These are phyloP conservation scores for Kodamaea ohmeri DNA, from an alignment of 1,139 yeast species.

Conservation along the genomic window DNA sequence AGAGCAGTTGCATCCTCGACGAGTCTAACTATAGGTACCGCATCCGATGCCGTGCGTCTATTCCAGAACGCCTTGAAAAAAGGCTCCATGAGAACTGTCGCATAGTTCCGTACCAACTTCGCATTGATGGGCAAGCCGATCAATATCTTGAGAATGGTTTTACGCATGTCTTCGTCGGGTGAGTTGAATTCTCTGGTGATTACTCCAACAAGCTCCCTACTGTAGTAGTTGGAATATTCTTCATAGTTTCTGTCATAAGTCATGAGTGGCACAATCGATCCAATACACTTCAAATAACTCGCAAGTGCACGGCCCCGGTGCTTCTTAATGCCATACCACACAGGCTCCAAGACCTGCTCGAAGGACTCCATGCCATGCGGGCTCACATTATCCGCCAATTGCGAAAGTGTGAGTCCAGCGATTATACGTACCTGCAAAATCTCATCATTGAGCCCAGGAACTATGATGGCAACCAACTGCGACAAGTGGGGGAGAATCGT, in stretches of 20 bases:
- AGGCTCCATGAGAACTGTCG: conserved; percentile 50
- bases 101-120: conserved; percentile 29
- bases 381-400: conserved; percentile 78
- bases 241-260: conserved; percentile 48
- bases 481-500: conserved; percentile 67
- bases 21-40: conserved; percentile 45
- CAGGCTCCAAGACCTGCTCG: conserved; percentile 65
- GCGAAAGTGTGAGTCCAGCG: conserved; percentile 69
- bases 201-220: conserved; percentile 67
- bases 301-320: conserved; percentile 81
- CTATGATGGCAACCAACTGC: conserved; percentile 60
- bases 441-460: conserved; percentile 66
- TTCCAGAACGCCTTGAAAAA: conserved; percentile 80
- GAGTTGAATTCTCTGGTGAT: conserved; percentile 71
- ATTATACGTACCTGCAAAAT: conserved; percentile 63
- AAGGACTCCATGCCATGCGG: conserved; percentile 94
- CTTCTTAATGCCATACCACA: conserved; percentile 75
- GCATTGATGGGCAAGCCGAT: conserved; percentile 32
- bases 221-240: conserved; percentile 76
- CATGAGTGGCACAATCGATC: conserved; percentile 83
- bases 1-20: conserved; percentile 75
- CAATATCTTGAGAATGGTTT: conserved; percentile 55
- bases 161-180: conserved; percentile 88
- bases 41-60: conserved; percentile 61
- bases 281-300: conserved; percentile 74